A percentile compares a stretch with the other conserved stretches of the same genome.
phyloP scores from a whole-genome alignment of 116 monocot genomes.

The Trichopus zeylanicus region DNA sequence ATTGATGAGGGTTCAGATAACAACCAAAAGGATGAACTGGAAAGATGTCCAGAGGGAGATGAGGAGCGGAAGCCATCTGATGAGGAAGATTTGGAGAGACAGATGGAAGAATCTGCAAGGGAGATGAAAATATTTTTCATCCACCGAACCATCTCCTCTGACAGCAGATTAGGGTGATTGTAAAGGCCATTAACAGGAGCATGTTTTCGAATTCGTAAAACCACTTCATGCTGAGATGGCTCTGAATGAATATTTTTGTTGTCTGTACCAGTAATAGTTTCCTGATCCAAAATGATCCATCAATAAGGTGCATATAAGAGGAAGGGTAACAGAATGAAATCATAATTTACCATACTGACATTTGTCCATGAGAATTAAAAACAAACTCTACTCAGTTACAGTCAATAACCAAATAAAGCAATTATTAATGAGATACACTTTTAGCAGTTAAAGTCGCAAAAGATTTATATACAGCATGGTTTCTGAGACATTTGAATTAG shows the following conservation, averaged over 20 bases:
- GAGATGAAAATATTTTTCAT: conserved; percentile 86
- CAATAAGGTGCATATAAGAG: background rate
- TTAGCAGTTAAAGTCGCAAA: background rate
- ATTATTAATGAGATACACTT: too few species aligned
- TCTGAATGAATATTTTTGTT: conserved; percentile 16
- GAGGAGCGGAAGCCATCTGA: conserved; percentile 17
- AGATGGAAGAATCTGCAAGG: conserved; percentile 43
- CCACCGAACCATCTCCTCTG: conserved; percentile 80
- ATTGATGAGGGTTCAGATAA: conserved; percentile 44
- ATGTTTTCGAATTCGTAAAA: conserved; percentile 27
- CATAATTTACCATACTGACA: background rate
- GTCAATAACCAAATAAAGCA: too few species aligned
- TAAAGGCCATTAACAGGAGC: conserved; percentile 30
- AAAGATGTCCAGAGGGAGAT: conserved; percentile 45
- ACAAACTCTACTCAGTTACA: too few species aligned
- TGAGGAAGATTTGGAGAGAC: conserved; percentile 16
- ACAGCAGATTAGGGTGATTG: conserved; percentile 59
- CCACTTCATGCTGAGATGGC: conserved; percentile 4
- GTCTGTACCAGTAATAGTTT: conserved; percentile 7
- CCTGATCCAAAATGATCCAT: conserved; percentile 14
- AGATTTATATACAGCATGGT: background rate
- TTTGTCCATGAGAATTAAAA: too few species aligned
- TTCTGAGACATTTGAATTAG: background rate
- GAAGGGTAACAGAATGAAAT: background rate
- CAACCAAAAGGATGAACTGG: conserved; percentile 51